Base-by-base conservation (phyloP, 225 moss, liverwort and hornwort genomes). In the Physcomitrellopsis africana region DNA sequence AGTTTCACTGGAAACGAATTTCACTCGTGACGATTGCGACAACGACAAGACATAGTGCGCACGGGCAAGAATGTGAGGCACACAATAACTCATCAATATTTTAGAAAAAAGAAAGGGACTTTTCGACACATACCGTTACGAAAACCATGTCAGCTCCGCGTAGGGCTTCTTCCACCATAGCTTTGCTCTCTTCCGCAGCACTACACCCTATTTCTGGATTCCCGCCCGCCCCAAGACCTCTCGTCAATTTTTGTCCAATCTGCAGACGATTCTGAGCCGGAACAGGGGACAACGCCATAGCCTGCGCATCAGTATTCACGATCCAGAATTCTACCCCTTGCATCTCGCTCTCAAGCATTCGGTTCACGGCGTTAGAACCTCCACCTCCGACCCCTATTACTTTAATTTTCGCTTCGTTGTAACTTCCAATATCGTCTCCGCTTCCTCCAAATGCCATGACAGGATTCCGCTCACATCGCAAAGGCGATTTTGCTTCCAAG, bases 321-420 rank as follows among this genome's bases (percentile, higher is more conserved):
- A 96, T 96, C 96, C 96, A 96, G 59, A 96, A 96, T 81, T 96
- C 96, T 32, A 96, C 96, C 3, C 96, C 96, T 56, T 93, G 92
- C 96, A 96, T 90, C 82, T 96, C 96, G 72, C 93, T 93, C 72
- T 93, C 92, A 67, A 96, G 83, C 96, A 96, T 96, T 24, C 96
- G 85, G 77, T 96, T 96, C 58, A 96, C 96, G 11, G 96, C 96
- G 78, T 96, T 96, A 0, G 93, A 93, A 63, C 96, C 96, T 14
- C 96, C 96, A 15, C 96, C 96, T 72, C 96, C 96, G 0, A 96
- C 93, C 54, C 96, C 96, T 70, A 96, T 96, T 63, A 96, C 96
- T 72, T 96, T 96, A 67, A 96, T 96, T 86, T 96, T 96, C 19
- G 96, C 96, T 71, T 92, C 96, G 75, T 90, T 93, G 42, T 82